These are phyloP conservation scores for Trichoderma cornu-damae DNA, from an alignment of 2,329 filamentous ascomycete species.

Conservation along the genomic window DNA sequence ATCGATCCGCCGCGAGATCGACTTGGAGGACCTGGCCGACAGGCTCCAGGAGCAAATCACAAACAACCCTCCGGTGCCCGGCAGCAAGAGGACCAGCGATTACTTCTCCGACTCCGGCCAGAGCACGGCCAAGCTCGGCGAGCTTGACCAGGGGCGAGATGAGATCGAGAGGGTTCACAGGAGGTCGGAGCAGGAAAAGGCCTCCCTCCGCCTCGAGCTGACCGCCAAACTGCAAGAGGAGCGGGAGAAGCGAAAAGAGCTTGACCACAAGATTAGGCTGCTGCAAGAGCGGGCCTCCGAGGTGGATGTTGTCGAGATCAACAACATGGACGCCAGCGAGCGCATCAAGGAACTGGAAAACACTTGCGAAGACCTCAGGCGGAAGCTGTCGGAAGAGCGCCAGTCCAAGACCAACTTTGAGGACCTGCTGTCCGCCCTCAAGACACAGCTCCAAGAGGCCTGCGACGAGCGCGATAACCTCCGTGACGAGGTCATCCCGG, in stretches of 20 bases:
- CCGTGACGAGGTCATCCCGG: constrained; percentile 79
- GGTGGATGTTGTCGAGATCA: constrained; percentile 50
- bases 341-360: constrained; percentile 73
- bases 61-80: constrained; percentile 51
- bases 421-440: constrained; percentile 79
- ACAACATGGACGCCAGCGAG: constrained; percentile 51
- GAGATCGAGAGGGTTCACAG: constrained; percentile 80
- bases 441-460: constrained; percentile 73
- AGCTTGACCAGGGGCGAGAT: constrained; percentile 56
- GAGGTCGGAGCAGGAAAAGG: constrained; percentile 84
- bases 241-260: constrained; percentile 63
- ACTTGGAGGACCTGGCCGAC: constrained; percentile 90
- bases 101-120: constrained; percentile 97
- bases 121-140: constrained; percentile 73
- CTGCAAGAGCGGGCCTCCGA: constrained; percentile 73
- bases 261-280: constrained; percentile 79
- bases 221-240: constrained; percentile 86
- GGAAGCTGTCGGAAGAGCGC: constrained; percentile 78
- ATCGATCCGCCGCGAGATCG: constrained; percentile 93
- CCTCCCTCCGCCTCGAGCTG: constrained; percentile 76
- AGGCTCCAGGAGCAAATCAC: constrained; percentile 69
- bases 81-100: constrained; percentile 80
- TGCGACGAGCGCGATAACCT: constrained; percentile 89
- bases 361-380: constrained; percentile 74
- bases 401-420: constrained; percentile 90